Evolutionary conservation across 495 filamentous ascomycete species (phyloP).

Genomic region (Collariella sp.): DNA sequence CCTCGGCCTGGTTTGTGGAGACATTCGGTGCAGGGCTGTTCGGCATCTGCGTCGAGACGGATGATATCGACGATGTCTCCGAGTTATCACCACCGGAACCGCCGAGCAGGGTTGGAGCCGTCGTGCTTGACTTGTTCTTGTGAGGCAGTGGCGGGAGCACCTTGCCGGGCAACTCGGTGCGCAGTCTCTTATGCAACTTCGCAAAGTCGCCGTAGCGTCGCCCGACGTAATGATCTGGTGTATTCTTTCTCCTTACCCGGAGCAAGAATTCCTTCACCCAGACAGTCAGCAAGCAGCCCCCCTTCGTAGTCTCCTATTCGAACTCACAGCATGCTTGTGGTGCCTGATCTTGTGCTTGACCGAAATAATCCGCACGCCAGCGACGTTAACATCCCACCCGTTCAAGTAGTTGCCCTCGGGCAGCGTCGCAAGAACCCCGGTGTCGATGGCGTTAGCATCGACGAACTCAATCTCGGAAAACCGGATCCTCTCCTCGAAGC

Average conservation of each 20-base stretch:
- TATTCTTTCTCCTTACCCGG: conserved; percentile 63
- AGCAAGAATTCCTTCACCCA: conserved; percentile 75
- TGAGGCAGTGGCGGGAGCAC: conserved; percentile 76
- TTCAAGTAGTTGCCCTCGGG: conserved; percentile 88
- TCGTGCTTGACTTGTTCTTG: conserved; percentile 74
- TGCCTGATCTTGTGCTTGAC: conserved; percentile 81
- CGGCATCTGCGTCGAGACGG: conserved; percentile 51
- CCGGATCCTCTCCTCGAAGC: conserved; percentile 91
- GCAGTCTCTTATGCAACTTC: conserved; percentile 66
- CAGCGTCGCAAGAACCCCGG: conserved; percentile 72
- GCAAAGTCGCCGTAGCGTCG: conserved; percentile 84
- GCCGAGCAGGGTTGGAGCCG: conserved; percentile 45
- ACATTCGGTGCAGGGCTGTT: conserved; percentile 17
- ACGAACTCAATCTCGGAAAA: conserved; percentile 96
- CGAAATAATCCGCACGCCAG: conserved; percentile 70
- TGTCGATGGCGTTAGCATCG: conserved; percentile 83
- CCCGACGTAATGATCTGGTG: conserved; percentile 67
- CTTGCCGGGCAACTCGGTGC: conserved; percentile 84
- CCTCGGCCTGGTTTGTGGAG: conserved; percentile 7
- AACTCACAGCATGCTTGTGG: conserved; percentile 81
- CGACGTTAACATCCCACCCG: conserved; percentile 96
- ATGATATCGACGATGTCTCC: conserved; percentile 69
- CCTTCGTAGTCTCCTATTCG: neutral
- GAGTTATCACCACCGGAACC: conserved; percentile 47
- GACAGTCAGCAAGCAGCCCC: conserved; percentile 15